Percentiles rank a stretch among this genome's conserved stretches.
phyloP scores from a whole-genome alignment of 2,329 filamentous ascomycete species.

The Blastomyces gilchristii region DNA sequence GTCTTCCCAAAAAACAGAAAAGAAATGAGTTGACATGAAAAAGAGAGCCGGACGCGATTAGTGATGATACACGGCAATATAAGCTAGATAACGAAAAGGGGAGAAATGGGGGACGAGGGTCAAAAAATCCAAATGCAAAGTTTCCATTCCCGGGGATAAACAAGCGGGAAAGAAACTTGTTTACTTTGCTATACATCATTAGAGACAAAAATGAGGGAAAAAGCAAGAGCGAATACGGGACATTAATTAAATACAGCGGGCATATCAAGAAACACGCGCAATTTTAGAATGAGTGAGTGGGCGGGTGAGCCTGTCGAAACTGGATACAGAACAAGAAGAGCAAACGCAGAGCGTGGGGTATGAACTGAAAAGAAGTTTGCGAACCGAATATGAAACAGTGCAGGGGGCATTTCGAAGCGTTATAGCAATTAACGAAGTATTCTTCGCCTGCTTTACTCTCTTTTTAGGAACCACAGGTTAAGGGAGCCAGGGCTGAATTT shows the following conservation, averaged over 20 bases:
- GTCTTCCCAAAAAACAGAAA: neutral
- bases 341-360: conserved; percentile 5
- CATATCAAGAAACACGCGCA: conserved; percentile 6
- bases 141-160: conserved; percentile 10
- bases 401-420: conserved; percentile 6
- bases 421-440: neutral
- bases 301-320: neutral
- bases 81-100: neutral
- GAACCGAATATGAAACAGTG: conserved; percentile 10
- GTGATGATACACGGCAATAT: neutral
- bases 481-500: conserved; percentile 9
- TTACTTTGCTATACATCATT: conserved; percentile 11
- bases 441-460: neutral
- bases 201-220: conserved; percentile 2
- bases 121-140: conserved; percentile 14
- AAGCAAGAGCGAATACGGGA: neutral
- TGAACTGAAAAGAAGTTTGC: conserved; percentile 9
- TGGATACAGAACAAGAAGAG: conserved; percentile 5
- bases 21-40: neutral
- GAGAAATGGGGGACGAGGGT: neutral
- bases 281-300: neutral
- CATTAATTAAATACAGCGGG: neutral
- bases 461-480: neutral
- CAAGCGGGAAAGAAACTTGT: conserved; percentile 22
- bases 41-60: neutral